Evolutionary conservation across 164 flowering plant species (phyloP).

Genomic region (Nelumbo lutea): DNA sequence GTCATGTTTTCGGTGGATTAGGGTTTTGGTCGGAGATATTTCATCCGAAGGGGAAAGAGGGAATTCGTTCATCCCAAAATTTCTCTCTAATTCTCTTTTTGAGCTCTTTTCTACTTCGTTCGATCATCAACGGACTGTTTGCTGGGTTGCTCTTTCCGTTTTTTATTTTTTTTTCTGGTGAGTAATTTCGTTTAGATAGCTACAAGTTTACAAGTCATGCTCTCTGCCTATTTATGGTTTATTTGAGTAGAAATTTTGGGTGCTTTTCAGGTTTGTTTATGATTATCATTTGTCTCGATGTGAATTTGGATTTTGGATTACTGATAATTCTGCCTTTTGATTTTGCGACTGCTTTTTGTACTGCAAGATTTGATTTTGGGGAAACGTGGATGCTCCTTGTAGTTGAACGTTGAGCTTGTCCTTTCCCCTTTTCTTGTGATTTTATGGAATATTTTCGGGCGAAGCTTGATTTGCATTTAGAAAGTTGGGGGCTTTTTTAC

Average conservation of each 20-base stretch:
- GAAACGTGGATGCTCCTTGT: background rate
- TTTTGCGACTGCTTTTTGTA: background rate
- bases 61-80: background rate
- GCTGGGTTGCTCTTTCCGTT: background rate
- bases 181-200: background rate
- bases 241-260: background rate
- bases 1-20: background rate
- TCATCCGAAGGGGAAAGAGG: background rate
- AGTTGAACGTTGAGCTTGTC: background rate
- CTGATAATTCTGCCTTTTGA: too few species aligned
- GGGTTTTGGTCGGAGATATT: background rate
- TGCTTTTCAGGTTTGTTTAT: background rate
- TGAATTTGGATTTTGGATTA: background rate
- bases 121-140: background rate
- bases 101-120: background rate
- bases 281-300: background rate
- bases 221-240: background rate
- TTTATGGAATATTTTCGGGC: background rate
- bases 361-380: background rate
- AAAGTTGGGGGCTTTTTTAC: background rate
- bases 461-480: background rate
- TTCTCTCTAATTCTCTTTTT: background rate
- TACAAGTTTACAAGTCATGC: too few species aligned
- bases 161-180: background rate
- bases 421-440: background rate